Conservation (phyloP, 495 filamentous ascomycete genomes). For the Penicillium canescens region DNA sequence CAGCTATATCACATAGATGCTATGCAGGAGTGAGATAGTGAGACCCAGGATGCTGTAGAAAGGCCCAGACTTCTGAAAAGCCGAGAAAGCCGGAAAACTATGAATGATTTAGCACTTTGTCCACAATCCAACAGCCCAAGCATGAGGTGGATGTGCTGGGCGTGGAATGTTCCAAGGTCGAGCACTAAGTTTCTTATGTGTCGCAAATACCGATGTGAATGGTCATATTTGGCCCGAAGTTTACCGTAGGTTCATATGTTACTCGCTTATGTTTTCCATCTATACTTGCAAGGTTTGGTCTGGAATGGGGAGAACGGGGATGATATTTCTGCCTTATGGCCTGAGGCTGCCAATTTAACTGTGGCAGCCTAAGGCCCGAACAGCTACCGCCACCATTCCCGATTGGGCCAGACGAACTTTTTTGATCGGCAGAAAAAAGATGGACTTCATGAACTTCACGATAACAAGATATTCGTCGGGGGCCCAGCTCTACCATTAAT, state of each 20-base stretch:
- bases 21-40: no score
- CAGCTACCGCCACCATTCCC: conserved; percentile 23
- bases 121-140: no score
- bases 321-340: background rate
- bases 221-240: no score
- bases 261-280: background rate
- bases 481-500: background rate
- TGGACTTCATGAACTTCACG: conserved; percentile 20
- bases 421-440: conserved; percentile 38
- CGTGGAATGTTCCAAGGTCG: no score
- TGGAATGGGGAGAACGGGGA: background rate
- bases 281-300: background rate
- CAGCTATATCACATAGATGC: background rate
- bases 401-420: conserved; percentile 25
- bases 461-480: conserved; percentile 5
- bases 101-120: no score
- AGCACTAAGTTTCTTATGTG: no score
- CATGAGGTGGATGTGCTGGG: no score
- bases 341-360: background rate
- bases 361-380: conserved; percentile 15
- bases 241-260: no score
- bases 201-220: no score
- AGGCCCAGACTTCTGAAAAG: no score
- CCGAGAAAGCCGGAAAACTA: no score
- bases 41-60: no score